A percentile compares a stretch with the other conserved stretches of the same genome.
Evolutionary conservation across 345 rosid genomes (phyloP).

Genomic region (Populus deltoides): DNA sequence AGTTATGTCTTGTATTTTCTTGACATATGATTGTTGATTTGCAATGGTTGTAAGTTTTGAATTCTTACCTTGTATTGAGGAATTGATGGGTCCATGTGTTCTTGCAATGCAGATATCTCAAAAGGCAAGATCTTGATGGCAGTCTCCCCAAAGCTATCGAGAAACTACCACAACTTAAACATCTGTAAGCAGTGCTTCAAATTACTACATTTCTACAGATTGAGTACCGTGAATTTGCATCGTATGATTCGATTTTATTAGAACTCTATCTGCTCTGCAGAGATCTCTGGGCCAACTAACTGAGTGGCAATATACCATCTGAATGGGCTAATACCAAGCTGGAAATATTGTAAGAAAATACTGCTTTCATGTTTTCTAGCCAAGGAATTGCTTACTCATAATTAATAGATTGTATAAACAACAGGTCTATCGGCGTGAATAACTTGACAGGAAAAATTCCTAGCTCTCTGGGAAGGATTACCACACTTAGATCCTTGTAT

Average conservation of each 20-base stretch:
- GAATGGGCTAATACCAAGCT: constrained; percentile 16
- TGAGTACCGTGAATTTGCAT: not conserved
- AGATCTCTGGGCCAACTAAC: constrained; percentile 12
- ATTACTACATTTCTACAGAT: not conserved
- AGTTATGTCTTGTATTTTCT: too few species aligned
- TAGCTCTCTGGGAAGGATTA: not conserved
- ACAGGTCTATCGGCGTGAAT: constrained; percentile 8
- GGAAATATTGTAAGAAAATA: constrained; percentile 11
- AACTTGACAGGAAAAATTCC: constrained; percentile 6
- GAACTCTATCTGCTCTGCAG: not conserved
- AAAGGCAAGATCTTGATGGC: constrained; percentile 12
- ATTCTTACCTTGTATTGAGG: not conserved
- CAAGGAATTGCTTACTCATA: not conserved
- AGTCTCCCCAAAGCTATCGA: constrained; percentile 5
- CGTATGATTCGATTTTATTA: not conserved
- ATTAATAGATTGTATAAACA: not conserved
- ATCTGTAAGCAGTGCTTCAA: not conserved
- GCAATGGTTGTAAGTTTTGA: not conserved
- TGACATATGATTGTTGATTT: not conserved
- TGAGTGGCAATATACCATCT: constrained; percentile 11
- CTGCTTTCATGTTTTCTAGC: not conserved
- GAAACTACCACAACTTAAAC: constrained; percentile 12
- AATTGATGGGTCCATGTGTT: not conserved
- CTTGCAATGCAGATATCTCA: not conserved
- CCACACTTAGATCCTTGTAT: constrained; percentile 40